A percentile compares a stretch with the other conserved stretches of the same genome.
Evolutionary conservation across 225 moss, liverwort and hornwort genomes (phyloP).

Genomic region (Marchantia paleacea): DNA sequence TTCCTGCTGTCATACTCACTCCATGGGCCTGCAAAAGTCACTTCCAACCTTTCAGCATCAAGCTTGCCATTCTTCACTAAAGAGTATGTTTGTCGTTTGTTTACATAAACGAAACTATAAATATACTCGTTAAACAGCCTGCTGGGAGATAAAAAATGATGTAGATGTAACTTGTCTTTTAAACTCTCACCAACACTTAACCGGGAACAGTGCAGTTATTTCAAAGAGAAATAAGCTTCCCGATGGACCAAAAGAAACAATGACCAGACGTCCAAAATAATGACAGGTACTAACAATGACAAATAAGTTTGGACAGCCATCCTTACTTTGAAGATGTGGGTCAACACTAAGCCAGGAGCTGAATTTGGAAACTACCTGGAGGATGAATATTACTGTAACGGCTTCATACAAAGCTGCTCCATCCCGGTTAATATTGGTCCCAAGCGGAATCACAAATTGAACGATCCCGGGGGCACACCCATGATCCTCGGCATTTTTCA

Average conservation of each 20-base stretch:
- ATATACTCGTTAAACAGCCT: too few species aligned
- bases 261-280: not conserved
- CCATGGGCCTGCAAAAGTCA: conserved; percentile 66
- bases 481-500: conserved; percentile 69
- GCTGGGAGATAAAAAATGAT: too few species aligned
- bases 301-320: not conserved
- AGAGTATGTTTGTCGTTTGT: not conserved
- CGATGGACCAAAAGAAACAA: not conserved
- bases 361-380: conserved; percentile 48
- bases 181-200: too few species aligned
- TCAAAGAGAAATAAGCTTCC: too few species aligned
- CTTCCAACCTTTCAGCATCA: not conserved
- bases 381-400: conserved; percentile 88
- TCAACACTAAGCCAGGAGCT: not conserved
- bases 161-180: too few species aligned
- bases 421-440: conserved; percentile 91
- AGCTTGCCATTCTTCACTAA: not conserved
- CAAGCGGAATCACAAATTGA: conserved; percentile 86
- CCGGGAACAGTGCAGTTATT: too few species aligned
- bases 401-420: conserved; percentile 96
- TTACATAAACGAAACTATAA: not conserved
- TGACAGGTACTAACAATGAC: not conserved
- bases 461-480: conserved; percentile 78
- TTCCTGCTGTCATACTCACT: conserved; percentile 63
- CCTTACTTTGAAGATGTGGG: not conserved